phyloP scores from a whole-genome alignment of 1,284 basidiomycete species.

The Cutaneotrichosporon cutaneum region DNA sequence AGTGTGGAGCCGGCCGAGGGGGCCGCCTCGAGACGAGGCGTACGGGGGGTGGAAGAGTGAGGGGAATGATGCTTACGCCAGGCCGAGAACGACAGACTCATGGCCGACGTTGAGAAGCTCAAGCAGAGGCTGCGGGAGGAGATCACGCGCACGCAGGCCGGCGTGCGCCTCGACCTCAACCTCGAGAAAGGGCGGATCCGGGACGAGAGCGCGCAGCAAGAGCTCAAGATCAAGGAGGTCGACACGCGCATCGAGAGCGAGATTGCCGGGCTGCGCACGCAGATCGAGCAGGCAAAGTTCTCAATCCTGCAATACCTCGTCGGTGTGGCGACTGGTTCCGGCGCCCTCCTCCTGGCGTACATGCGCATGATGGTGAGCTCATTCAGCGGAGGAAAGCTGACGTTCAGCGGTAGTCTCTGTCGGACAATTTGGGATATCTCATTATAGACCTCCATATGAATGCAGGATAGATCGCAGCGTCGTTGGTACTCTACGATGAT shows the following conservation, averaged over 20 bases:
- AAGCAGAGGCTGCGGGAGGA: slow-evolving; percentile 92
- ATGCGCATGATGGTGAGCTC: slow-evolving; percentile 54
- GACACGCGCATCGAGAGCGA: slow-evolving; percentile 97
- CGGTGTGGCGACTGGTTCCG: slow-evolving; percentile 53
- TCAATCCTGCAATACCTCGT: slow-evolving; percentile 51
- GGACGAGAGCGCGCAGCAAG: slow-evolving; percentile 88
- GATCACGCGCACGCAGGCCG: slow-evolving; percentile 86
- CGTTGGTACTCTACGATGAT: no score
- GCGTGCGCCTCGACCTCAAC: slow-evolving; percentile 92
- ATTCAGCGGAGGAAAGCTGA: no score
- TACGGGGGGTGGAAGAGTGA: neutral
- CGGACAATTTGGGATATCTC: no score
- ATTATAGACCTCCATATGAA: neutral
- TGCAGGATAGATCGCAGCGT: neutral
- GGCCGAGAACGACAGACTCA: slow-evolving; percentile 87
- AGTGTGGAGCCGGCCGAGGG: no score
- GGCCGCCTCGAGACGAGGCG: no score
- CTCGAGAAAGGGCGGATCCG: slow-evolving; percentile 93
- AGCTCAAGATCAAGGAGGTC: slow-evolving; percentile 96
- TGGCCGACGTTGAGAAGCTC: slow-evolving; percentile 90
- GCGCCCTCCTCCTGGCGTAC: slow-evolving; percentile 51
- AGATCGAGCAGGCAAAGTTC: slow-evolving; percentile 86
- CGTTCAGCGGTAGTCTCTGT: no score
- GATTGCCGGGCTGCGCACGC: slow-evolving; percentile 83
- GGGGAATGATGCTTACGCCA: neutral